phyloP scores from a whole-genome alignment of 306 rosid species.

The Nissolia schottii region DNA sequence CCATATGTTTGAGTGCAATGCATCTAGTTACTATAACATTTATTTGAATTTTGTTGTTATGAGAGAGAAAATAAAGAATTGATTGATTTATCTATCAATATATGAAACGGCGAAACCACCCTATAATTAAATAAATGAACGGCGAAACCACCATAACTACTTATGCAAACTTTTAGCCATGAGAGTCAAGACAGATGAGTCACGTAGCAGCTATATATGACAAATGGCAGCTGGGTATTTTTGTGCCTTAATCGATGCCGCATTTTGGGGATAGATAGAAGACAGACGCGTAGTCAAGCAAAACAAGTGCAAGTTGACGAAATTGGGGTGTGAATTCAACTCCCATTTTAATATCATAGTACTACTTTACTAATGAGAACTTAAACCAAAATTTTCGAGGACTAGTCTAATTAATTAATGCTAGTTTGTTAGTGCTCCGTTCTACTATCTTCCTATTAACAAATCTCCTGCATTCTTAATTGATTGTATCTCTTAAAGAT shows the following conservation, averaged over 20 bases:
- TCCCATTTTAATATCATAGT: neutral
- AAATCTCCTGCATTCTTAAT: too few species aligned
- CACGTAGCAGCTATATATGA: neutral
- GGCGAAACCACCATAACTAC: too few species aligned
- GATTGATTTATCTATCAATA: too few species aligned
- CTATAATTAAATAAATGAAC: too few species aligned
- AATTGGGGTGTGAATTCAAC: neutral
- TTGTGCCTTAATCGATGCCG: slow-evolving; percentile 32
- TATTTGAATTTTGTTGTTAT: too few species aligned
- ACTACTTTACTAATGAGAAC: neutral
- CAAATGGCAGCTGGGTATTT: neutral
- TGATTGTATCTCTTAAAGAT: too few species aligned
- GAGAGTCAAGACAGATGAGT: slow-evolving; percentile 13
- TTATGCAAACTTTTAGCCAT: neutral
- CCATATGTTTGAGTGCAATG: too few species aligned
- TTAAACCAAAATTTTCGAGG: neutral
- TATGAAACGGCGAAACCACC: too few species aligned
- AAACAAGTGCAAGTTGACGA: slow-evolving; percentile 1
- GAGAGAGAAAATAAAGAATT: too few species aligned
- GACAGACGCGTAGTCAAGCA: neutral
- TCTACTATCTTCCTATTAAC: too few species aligned
- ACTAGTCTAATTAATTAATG: neutral
- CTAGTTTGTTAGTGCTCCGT: neutral
- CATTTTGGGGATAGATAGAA: slow-evolving; percentile 22
- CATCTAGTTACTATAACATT: too few species aligned